Percentiles rank a stretch among this genome's conserved stretches.
Conservation (phyloP, 2,329 filamentous ascomycete species). For the Talaromyces verruculosus region DNA sequence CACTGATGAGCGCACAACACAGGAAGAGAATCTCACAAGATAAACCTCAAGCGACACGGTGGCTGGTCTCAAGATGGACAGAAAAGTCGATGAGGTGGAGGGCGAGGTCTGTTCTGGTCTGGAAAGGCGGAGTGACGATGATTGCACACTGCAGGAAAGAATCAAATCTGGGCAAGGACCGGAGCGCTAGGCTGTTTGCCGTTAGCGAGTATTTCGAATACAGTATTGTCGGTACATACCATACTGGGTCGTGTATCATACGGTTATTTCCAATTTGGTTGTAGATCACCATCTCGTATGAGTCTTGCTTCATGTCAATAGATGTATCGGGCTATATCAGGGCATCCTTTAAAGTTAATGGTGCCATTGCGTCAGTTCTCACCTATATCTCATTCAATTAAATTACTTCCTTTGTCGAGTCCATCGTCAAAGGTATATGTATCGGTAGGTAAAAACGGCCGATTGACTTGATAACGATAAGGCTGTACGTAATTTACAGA, state of each 20-base stretch:
- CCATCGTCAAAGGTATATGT: background rate
- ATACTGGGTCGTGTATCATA: background rate
- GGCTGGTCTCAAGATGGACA: background rate
- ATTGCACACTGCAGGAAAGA: slow-evolving; percentile 6
- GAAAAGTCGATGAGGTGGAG: background rate
- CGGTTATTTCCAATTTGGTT: background rate
- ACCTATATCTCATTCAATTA: background rate
- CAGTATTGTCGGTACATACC: background rate
- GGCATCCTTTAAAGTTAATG: background rate
- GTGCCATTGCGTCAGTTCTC: background rate
- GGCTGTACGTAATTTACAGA: slow-evolving; percentile 3
- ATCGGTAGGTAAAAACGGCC: background rate
- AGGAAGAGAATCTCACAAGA: background rate
- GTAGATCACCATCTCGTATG: background rate
- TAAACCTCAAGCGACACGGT: background rate
- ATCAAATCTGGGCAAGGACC: slow-evolving; percentile 3
- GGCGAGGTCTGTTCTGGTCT: background rate
- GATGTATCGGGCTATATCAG: background rate
- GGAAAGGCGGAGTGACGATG: slow-evolving; percentile 10
- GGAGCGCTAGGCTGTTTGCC: background rate
- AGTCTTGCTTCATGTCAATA: background rate
- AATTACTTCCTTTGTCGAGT: background rate
- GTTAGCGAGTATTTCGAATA: background rate
- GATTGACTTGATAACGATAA: slow-evolving; percentile 9
- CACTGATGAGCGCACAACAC: background rate